Conservation (phyloP, 192 early-diverging fungal species). For the Umbelopsis vinacea region DNA sequence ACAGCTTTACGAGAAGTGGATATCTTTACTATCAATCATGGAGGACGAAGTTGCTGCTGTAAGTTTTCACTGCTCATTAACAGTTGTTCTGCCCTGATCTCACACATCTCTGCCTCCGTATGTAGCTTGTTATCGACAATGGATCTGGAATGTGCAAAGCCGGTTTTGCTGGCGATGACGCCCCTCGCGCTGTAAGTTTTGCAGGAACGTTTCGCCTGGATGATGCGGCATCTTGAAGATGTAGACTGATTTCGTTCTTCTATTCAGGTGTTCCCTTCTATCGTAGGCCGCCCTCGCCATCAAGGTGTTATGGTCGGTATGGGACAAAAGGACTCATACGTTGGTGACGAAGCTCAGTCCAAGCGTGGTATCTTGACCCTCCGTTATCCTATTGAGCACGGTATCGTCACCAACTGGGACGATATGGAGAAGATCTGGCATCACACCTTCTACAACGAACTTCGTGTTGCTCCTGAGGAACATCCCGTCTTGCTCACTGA, state of each 20-base stretch:
- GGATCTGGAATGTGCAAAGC: constrained; percentile 96
- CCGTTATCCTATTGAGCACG: constrained; percentile 90
- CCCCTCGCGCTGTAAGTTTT: constrained; percentile 75
- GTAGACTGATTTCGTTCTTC: constrained; percentile 13
- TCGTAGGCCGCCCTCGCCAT: constrained; percentile 86
- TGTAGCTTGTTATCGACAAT: constrained; percentile 77
- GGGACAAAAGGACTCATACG: constrained; percentile 90
- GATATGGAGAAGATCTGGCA: constrained; percentile 97
- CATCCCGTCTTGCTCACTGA: constrained; percentile 97
- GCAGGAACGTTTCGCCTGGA: background rate
- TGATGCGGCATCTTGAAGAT: background rate
- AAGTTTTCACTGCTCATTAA: background rate
- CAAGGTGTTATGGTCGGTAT: constrained; percentile 91
- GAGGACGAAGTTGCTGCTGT: constrained; percentile 24
- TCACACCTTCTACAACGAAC: constrained; percentile 98
- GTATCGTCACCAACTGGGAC: constrained; percentile 94
- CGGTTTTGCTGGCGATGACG: constrained; percentile 92
- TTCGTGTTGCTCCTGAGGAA: constrained; percentile 97
- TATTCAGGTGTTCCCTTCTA: constrained; percentile 72
- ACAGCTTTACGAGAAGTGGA: background rate
- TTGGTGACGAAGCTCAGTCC: constrained; percentile 91
- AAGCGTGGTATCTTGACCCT: constrained; percentile 89
- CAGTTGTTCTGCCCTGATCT: background rate
- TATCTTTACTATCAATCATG: constrained; percentile 16
- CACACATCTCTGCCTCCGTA: background rate